Evolutionary conservation across 2,329 filamentous ascomycete species (phyloP), one percentile per base, ranked within the genome.

Genomic region (Exophiala dermatitidis): DNA sequence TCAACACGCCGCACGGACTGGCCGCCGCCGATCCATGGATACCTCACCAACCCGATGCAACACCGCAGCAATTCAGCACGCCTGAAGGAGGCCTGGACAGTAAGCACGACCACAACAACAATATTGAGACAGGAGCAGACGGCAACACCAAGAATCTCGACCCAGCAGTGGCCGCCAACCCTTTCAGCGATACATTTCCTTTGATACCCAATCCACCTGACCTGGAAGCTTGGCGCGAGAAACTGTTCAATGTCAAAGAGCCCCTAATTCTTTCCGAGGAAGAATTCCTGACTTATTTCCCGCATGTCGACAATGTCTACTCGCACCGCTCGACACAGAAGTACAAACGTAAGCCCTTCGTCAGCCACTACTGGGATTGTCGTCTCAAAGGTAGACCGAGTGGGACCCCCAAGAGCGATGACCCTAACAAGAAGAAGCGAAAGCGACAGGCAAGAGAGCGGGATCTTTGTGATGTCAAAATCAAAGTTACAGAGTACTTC

Each of bases 281-380:
- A 58, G 78, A 90, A 83, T 88, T 77, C 59, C 80, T 88, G 64
- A 88, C 81, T 4, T 91, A 90, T 69, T 90, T 90, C 64, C 86
- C 86, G 0, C 86, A 90, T 68, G 78, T 91, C 61, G 87, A 90
- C 72, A 90, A 90, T 66, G 80, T 90, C 62, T 91, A 90, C 70
- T 90, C 86, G 29, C 87, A 90, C 70, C 84, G 86, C 57, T 90
- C 86, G 1, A 90, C 86, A 2, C 87, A 90, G 66, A 78, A 77
- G 50, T 89, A 90, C 69, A 90, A 90, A 72, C 83, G 84, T 63
- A 88, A 88, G 63, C 83, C 85, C n/a, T 88, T 90, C 61, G 77
- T 89, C 50, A 88, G 85, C 1, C 86, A 90, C 69, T 91, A 90
- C 69, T 90, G 85, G 83, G 87, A 90, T 70, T 91, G 87, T 64